A percentile compares a stretch with the other conserved stretches of the same genome.
Conservation (phyloP, 768 basidiomycete genomes). For the Sarcodon aspratus region DNA sequence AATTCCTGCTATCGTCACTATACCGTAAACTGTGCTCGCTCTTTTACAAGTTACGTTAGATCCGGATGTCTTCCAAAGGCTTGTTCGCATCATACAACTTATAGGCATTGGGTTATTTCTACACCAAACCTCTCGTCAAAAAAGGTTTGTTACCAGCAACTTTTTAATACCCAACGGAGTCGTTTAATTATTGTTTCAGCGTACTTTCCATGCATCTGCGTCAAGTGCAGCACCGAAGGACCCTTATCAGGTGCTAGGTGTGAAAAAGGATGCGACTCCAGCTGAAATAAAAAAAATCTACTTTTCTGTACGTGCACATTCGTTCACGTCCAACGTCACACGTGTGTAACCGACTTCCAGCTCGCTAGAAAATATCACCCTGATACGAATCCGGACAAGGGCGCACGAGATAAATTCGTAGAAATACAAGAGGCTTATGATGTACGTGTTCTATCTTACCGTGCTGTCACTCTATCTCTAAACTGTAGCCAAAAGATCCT, state of each 20-base stretch:
- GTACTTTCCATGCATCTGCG: constrained; percentile 62
- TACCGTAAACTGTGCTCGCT: constrained; percentile 17
- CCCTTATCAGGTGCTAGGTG: constrained; percentile 88
- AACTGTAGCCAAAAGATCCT: constrained; percentile 44
- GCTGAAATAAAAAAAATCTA: constrained; percentile 97
- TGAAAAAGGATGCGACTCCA: constrained; percentile 68
- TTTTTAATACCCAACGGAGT: neutral
- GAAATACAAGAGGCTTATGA: constrained; percentile 98
- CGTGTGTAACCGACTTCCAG: constrained; percentile 29
- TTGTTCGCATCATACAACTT: neutral
- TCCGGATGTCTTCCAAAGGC: constrained; percentile 7
- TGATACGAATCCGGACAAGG: constrained; percentile 90
- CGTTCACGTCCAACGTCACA: constrained; percentile 3
- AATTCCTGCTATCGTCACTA: constrained; percentile 40
- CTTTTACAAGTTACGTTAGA: constrained; percentile 27
- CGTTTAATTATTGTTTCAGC: constrained; percentile 30
- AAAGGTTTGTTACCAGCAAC: neutral
- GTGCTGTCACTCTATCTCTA: neutral
- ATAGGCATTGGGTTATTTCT: constrained; percentile 3
- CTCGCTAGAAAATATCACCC: constrained; percentile 98
- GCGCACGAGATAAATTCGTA: constrained; percentile 84
- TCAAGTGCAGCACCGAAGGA: constrained; percentile 50
- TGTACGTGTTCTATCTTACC: constrained; percentile 33
- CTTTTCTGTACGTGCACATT: constrained; percentile 60
- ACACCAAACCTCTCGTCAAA: constrained; percentile 4